These are phyloP conservation scores for Nicotiana undulata DNA, from an alignment of 257 asterid genomes.

Conservation along the genomic window DNA sequence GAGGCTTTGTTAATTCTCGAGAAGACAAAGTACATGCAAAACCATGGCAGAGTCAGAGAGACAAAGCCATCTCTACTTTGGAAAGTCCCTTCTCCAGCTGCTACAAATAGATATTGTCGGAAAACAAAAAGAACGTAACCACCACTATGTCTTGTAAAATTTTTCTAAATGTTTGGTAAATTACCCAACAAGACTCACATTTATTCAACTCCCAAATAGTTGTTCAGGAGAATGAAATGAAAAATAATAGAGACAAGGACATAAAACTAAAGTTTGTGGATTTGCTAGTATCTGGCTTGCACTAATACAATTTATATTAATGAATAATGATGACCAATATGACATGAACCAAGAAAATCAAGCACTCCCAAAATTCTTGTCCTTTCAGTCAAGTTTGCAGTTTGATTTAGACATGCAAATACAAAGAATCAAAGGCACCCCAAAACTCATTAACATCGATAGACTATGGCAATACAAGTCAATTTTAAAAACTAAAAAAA, in stretches of 20 bases:
- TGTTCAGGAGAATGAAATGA: neutral
- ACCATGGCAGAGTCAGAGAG: constrained; percentile 23
- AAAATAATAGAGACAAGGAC: neutral
- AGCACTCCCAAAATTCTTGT: constrained; percentile 23
- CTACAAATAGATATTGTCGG: constrained; percentile 39
- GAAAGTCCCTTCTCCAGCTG: constrained; percentile 37
- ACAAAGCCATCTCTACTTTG: constrained; percentile 1
- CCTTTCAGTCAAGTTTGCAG: constrained; percentile 25
- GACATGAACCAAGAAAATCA: constrained; percentile 16
- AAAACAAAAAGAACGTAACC: constrained; percentile 3
- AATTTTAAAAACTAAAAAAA: neutral
- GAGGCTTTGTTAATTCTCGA: neutral
- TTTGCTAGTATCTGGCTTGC: constrained; percentile 10
- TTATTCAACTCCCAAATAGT: neutral
- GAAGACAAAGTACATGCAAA: neutral
- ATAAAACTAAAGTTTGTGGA: neutral
- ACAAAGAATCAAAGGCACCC: constrained; percentile 23
- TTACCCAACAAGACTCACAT: neutral
- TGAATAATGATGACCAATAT: neutral
- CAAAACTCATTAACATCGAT: constrained; percentile 20
- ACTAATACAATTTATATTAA: constrained; percentile 9
- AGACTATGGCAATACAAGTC: neutral
- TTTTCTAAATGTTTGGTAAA: neutral
- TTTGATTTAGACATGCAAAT: constrained; percentile 41
- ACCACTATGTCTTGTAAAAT: neutral